Conservation (phyloP, 129 eudicot genomes). For the Lonicera japonica region DNA sequence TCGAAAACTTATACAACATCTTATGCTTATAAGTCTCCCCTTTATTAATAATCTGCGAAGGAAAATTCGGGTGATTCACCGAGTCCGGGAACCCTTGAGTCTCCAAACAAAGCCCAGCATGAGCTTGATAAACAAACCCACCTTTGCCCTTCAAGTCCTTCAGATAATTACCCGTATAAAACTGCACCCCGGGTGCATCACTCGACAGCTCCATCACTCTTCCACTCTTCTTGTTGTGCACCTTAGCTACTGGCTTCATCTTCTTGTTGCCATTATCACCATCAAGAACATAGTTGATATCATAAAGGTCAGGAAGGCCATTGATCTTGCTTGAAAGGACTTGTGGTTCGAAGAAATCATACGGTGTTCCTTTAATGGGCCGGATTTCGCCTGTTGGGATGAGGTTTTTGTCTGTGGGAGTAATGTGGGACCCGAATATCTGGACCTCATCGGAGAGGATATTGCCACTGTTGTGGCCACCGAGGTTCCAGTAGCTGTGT, state of each 20-base stretch:
- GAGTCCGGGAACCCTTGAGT: conserved; percentile 91
- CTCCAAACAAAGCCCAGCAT: conserved; percentile 77
- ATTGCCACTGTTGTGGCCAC: conserved; percentile 64
- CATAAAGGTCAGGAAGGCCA: conserved; percentile 49
- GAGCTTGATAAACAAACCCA: conserved; percentile 54
- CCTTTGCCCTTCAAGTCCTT: conserved; percentile 59
- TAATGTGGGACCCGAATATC: conserved; percentile 54
- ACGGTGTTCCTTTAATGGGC: conserved; percentile 62
- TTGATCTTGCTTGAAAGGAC: conserved; percentile 50
- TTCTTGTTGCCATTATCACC: conserved; percentile 28
- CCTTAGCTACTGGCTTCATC: conserved; percentile 57
- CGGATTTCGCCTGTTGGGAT: conserved; percentile 70
- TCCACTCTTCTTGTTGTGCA: conserved; percentile 47
- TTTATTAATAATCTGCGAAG: conserved; percentile 64
- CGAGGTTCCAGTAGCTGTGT: conserved; percentile 93
- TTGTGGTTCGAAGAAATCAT: conserved; percentile 59
- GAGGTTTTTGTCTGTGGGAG: conserved; percentile 45
- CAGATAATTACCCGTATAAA: conserved; percentile 64
- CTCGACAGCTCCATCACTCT: conserved; percentile 51
- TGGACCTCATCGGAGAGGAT: conserved; percentile 54
- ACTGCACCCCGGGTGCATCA: conserved; percentile 67
- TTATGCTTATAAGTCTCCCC: conserved; percentile 57
- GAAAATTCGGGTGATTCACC: conserved; percentile 80
- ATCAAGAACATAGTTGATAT: conserved; percentile 67
- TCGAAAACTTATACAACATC: conserved; percentile 58